phyloP scores from a whole-genome alignment of 805 yeast genomes.

The Metschnikowia baotianmanensis region DNA sequence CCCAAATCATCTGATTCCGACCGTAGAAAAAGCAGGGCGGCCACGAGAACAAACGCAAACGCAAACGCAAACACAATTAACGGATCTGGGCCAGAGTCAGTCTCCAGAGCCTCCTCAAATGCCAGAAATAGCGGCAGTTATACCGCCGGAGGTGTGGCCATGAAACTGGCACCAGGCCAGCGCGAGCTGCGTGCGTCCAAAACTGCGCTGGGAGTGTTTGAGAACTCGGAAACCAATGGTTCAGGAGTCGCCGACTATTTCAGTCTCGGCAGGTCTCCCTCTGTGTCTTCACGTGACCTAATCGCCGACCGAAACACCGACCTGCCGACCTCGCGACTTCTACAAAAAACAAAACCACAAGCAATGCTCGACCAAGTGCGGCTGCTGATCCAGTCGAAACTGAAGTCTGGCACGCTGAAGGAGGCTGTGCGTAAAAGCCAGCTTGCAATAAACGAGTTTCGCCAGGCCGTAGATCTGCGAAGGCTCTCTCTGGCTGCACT shows the following conservation, averaged over 20 bases:
- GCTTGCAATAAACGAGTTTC: constrained; percentile 28
- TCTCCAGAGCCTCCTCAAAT: not conserved
- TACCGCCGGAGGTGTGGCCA: not conserved
- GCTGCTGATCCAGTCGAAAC: constrained; percentile 30
- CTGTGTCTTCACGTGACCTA: constrained; percentile 1
- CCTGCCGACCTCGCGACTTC: too few species aligned
- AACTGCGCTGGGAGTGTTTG: too few species aligned
- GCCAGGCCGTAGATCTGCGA: constrained; percentile 38
- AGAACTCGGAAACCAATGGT: too few species aligned
- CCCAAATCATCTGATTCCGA: not conserved
- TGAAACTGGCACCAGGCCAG: not conserved
- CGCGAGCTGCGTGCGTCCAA: not conserved
- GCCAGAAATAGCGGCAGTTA: not conserved
- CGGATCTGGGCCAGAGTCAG: not conserved
- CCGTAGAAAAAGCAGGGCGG: not conserved
- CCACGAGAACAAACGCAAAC: not conserved
- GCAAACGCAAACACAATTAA: not conserved
- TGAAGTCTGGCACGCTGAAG: constrained; percentile 18
- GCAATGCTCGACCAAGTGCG: constrained; percentile 33
- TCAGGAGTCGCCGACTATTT: constrained; percentile 8
- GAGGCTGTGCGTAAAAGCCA: constrained; percentile 22
- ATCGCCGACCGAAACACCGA: too few species aligned
- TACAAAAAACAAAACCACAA: constrained; percentile 25
- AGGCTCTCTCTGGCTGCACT: constrained; percentile 19
- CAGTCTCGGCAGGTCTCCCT: constrained; percentile 5